phyloP scores from a whole-genome alignment of 257 asterid genomes.

The Solanum sejunctum region DNA sequence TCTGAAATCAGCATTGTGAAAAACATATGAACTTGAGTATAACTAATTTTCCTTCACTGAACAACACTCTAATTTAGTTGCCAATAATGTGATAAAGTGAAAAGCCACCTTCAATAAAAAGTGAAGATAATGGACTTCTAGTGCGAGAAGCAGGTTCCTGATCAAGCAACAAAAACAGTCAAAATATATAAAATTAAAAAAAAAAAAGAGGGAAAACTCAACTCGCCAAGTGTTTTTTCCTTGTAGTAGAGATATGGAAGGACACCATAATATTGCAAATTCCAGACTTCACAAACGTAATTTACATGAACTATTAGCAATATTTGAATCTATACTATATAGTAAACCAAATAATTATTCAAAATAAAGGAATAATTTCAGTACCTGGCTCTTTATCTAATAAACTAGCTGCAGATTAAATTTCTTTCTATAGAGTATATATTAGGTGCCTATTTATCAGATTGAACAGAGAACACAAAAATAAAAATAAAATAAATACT shows the following conservation, averaged over 20 bases:
- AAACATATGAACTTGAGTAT: background rate
- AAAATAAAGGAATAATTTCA: background rate
- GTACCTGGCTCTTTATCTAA: background rate
- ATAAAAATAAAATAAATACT: background rate
- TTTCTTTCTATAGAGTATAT: background rate
- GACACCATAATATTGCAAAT: background rate
- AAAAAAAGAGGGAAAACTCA: background rate
- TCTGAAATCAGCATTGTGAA: conserved; percentile 1
- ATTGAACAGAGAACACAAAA: background rate
- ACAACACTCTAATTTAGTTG: background rate
- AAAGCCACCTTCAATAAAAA: conserved; percentile 55
- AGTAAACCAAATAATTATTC: background rate
- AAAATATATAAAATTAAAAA: background rate
- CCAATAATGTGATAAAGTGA: background rate
- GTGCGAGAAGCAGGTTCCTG: conserved; percentile 44
- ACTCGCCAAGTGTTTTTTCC: background rate
- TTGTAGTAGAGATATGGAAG: background rate
- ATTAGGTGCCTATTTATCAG: background rate
- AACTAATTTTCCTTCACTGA: background rate
- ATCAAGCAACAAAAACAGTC: background rate
- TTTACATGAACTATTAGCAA: background rate
- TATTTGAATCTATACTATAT: background rate
- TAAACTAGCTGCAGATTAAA: background rate
- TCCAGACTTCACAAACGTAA: background rate
- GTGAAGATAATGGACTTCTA: conserved; percentile 51